Evolutionary conservation across 208 protist genomes (phyloP), one percentile per base, ranked within the genome.

Genomic region (Acanthamoeba triangularis): DNA sequence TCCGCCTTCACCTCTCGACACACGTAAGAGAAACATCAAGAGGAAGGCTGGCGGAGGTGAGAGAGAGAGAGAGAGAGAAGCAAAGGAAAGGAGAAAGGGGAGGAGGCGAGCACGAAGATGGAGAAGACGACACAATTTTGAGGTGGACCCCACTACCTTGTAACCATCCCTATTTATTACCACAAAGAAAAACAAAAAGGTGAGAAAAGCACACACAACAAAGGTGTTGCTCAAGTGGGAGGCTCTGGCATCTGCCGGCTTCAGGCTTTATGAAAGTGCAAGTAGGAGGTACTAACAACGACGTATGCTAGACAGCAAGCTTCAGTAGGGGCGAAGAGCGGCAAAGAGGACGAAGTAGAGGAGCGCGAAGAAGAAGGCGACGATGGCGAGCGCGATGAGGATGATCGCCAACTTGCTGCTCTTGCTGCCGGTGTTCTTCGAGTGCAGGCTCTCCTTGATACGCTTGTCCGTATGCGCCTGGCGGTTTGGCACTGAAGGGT

Each of bases 361-460:
- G 37, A 84, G 74, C 13, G 23, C 41, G 23, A 84, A 84, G 74
- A 84, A 44, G 41, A 52, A 0, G 23, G 74, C 74, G 16, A 84
- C 74, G 18, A 84, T 84, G 74, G 41, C 74, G 0, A 84, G 20
- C 18, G 74, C 74, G n/a, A 84, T 35, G 37, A 84, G 33, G 35
- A 35, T 84, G 11, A 84, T 30, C 41, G 18, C 52, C 23, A 84
- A 11, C 74, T 84, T 84, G 74, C 74, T 84, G 44, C 37, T 54
- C 74, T 84, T 54, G 8, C n/a, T 84, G 18, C 74, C 74, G 11
- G 74, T 84, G 74, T 84, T 84, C 74, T 52, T 84, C 5, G 74
- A 49, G 74, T 84, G 74, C 74, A 84, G 25, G 74, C 74, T 84
- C 18, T 44, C 74, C 74, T 84, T 84, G 41, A 84, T 84, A 13